Base-by-base conservation (phyloP, 2,329 filamentous ascomycete species). In the Sporothrix pallida region DNA sequence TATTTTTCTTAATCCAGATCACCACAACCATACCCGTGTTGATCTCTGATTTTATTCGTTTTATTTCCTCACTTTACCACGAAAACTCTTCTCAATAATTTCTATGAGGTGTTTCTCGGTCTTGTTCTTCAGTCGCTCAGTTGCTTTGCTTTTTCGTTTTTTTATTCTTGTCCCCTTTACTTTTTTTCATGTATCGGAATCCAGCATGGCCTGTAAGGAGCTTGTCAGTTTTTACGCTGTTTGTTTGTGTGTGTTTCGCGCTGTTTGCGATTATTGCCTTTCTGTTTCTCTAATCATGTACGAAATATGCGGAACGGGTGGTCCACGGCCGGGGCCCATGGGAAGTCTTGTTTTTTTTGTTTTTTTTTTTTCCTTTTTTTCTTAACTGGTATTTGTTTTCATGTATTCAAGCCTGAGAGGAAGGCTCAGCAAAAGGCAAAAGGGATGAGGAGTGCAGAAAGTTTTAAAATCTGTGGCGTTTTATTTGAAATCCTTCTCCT, bases 201-300 rank as follows among this genome's bases (percentile, higher is more conserved):
- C 37, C 62, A 60, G 52, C 46, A 56, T 68, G n/a, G 62, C n/a
- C 23, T 48, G 71, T 6, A 58, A 48, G 62, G 71, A 69, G 62
- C 50, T 42, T 72, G 62, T 71, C 6, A 7, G 17, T 17, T 60
- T 72, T 72, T 46, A 9, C 15, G 12, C 15, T 12, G 23, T 37
- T 37, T 63, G 15, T 67, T 5, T 60, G 26, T 70, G 56, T 70
- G 42, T 50, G 8, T 50, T 67, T 37, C 31, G 31, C 31, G 31
- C 31, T 58, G 31, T 26, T 48, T 26, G 2, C 15, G 8, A 42
- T 50, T 46, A 20, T 60, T 15, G 17, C 48, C 13, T 56, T 69
- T 15, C 42, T 44, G 42, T 54, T 69, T 69, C 54, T 31, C 13
- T 50, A 48, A 56, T 63, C 70, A 42, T 63, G 58, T 71, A 71